Percentiles rank a stretch among this genome's conserved stretches.
Evolutionary conservation across 2,329 filamentous ascomycete genomes (phyloP).

Genomic region (Amauroascus verrucosus): DNA sequence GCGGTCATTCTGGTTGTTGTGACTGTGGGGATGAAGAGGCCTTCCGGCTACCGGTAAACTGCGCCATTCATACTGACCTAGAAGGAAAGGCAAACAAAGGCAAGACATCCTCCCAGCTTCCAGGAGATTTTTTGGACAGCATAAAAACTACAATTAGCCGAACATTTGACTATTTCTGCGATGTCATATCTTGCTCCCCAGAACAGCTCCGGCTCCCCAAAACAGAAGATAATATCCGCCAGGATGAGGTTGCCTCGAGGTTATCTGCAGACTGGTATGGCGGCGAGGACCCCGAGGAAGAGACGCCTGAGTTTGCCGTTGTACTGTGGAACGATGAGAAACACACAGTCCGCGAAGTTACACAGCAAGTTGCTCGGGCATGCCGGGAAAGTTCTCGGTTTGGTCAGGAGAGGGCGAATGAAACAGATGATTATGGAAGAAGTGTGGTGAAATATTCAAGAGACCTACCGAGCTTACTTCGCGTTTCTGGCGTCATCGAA

Average conservation of each 20-base stretch:
- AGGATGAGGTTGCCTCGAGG: conserved; percentile 72
- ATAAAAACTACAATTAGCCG: conserved; percentile 79
- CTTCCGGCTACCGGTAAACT: conserved; percentile 78
- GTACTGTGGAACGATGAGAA: conserved; percentile 98
- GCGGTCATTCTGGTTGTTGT: conserved; percentile 90
- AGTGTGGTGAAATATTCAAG: conserved; percentile 69
- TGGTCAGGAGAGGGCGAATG: conserved; percentile 65
- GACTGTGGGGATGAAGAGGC: conserved; percentile 95
- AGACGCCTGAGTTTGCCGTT: conserved; percentile 67
- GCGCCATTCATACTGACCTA: conserved; percentile 77
- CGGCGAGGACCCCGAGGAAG: conserved; percentile 49
- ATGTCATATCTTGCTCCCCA: conserved; percentile 94
- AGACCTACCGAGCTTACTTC: conserved; percentile 62
- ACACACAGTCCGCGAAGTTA: conserved; percentile 85
- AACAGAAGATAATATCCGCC: conserved; percentile 65
- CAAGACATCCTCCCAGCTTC: conserved; percentile 56
- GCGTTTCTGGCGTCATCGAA: conserved; percentile 77
- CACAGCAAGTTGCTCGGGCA: conserved; percentile 79
- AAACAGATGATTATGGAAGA: conserved; percentile 80
- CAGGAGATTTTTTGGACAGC: conserved; percentile 62
- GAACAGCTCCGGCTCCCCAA: conserved; percentile 86
- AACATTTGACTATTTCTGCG: conserved; percentile 87
- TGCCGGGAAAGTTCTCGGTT: conserved; percentile 63
- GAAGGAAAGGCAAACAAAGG: conserved; percentile 39
- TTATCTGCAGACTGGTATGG: conserved; percentile 66